phyloP scores from a whole-genome alignment of 2,329 filamentous ascomycete genomes.

The Colletotrichum sp. region DNA sequence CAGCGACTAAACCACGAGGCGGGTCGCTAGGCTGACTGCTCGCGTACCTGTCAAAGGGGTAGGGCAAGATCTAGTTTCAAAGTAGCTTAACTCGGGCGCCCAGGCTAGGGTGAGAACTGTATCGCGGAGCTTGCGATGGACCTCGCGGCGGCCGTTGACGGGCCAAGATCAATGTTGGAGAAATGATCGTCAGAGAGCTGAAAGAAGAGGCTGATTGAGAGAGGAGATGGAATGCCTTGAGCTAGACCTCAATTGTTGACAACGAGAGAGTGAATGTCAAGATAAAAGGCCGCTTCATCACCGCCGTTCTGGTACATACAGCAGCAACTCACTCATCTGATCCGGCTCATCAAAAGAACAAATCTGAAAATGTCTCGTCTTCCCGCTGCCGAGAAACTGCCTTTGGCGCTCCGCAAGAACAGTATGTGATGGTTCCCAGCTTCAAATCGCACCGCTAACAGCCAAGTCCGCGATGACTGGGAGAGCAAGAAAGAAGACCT shows the following conservation, averaged over 20 bases:
- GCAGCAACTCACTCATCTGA: not conserved
- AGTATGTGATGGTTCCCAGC: conserved; percentile 32
- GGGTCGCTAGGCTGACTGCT: conserved; percentile 2
- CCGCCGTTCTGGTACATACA: not conserved
- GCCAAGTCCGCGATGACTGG: conserved; percentile 56
- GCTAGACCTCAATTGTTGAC: not conserved
- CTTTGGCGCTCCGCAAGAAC: conserved; percentile 58
- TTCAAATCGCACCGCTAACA: conserved; percentile 8
- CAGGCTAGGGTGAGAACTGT: not conserved
- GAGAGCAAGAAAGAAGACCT: conserved; percentile 50
- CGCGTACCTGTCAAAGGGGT: not conserved
- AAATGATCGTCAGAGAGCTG: not conserved
- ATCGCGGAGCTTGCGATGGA: not conserved
- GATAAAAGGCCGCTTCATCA: not conserved
- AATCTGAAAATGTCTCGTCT: conserved; percentile 38
- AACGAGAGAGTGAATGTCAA: not conserved
- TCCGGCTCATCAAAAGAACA: not conserved
- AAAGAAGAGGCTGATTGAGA: not conserved
- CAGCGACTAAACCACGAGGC: not conserved
- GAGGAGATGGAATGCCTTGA: not conserved
- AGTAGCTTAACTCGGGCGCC: not conserved
- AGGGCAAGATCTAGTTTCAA: not conserved
- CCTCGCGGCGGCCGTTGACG: not conserved
- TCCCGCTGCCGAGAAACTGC: conserved; percentile 53
- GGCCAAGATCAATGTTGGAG: not conserved